phyloP scores from a whole-genome alignment of 2,329 filamentous ascomycete species.

The Coniochaeta prunicola region DNA sequence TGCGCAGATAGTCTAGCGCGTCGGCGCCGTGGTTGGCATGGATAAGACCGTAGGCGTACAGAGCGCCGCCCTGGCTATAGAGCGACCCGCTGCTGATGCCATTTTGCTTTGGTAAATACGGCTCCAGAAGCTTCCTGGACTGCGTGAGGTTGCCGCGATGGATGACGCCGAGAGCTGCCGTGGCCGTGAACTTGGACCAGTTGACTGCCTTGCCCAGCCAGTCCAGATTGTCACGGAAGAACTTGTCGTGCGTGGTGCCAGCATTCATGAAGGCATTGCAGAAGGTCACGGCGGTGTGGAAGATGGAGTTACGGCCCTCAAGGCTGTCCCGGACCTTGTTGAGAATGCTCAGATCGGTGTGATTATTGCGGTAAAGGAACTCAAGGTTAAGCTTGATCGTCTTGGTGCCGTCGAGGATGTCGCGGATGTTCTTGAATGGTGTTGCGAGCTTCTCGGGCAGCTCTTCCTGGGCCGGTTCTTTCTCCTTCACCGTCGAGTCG shows the following conservation, averaged over 20 bases:
- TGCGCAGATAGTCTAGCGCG: conserved; percentile 72
- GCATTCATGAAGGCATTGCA: conserved; percentile 99
- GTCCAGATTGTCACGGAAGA: conserved; percentile 95
- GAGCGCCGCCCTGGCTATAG: conserved; percentile 91
- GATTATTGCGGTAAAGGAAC: conserved; percentile 93
- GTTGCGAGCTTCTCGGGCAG: conserved; percentile 45
- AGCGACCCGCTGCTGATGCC: conserved; percentile 74
- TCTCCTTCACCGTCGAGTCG: conserved; percentile 16
- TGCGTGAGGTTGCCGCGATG: conserved; percentile 93
- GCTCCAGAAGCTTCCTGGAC: conserved; percentile 86
- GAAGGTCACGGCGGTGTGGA: conserved; percentile 95
- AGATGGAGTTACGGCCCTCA: conserved; percentile 94
- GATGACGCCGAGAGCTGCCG: conserved; percentile 90
- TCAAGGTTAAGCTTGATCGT: conserved; percentile 93
- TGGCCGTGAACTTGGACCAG: conserved; percentile 99
- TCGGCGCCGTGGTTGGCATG: conserved; percentile 96
- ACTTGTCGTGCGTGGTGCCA: conserved; percentile 94
- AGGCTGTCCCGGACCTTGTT: conserved; percentile 96
- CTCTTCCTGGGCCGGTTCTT: conserved; percentile 47
- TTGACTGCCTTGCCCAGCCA: conserved; percentile 98
- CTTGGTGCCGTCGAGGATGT: conserved; percentile 78
- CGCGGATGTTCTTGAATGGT: conserved; percentile 56
- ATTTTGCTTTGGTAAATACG: conserved; percentile 78
- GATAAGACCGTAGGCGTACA: conserved; percentile 92
- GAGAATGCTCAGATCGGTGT: conserved; percentile 81